phyloP scores from a whole-genome alignment of 805 yeast species.

The Candida sithepensis region DNA sequence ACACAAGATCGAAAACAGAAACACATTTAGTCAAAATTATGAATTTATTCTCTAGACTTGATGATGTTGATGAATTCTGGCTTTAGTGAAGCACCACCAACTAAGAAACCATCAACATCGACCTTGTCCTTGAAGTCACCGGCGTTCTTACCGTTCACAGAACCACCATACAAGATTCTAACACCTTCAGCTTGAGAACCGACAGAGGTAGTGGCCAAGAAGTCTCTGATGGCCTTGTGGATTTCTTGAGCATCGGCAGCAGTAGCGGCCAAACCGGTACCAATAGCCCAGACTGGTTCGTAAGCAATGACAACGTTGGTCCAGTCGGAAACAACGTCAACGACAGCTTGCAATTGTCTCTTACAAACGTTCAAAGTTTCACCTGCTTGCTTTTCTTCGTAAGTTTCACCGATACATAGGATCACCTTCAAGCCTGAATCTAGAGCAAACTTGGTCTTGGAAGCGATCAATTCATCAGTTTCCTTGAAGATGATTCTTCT shows the following conservation, averaged over 20 bases:
- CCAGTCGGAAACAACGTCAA: conserved; percentile 83
- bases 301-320: conserved; percentile 89
- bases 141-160: conserved; percentile 94
- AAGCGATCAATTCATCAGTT: conserved; percentile 85
- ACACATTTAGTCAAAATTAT: not conserved
- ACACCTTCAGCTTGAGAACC: conserved; percentile 75
- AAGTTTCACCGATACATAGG: conserved; percentile 96
- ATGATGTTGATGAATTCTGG: conserved; percentile 96
- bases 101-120: conserved; percentile 97
- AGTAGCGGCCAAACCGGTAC: conserved; percentile 98
- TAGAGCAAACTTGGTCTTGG: conserved; percentile 90
- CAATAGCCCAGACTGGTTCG: conserved; percentile 99
- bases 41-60: conserved; percentile 74
- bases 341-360: conserved; percentile 87
- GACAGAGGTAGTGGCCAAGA: conserved; percentile 67
- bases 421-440: conserved; percentile 88
- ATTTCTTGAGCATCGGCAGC: conserved; percentile 97
- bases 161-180: conserved; percentile 98
- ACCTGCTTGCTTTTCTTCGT: conserved; percentile 90
- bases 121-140: conserved; percentile 83
- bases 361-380: conserved; percentile 81
- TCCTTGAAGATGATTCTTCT: conserved; percentile 94
- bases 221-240: conserved; percentile 84
- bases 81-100: conserved; percentile 98
- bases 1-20: not conserved